A percentile compares a stretch with the other conserved stretches of the same genome.
Evolutionary conservation across 306 rosid species (phyloP).

Genomic region (Acacia confusa): DNA sequence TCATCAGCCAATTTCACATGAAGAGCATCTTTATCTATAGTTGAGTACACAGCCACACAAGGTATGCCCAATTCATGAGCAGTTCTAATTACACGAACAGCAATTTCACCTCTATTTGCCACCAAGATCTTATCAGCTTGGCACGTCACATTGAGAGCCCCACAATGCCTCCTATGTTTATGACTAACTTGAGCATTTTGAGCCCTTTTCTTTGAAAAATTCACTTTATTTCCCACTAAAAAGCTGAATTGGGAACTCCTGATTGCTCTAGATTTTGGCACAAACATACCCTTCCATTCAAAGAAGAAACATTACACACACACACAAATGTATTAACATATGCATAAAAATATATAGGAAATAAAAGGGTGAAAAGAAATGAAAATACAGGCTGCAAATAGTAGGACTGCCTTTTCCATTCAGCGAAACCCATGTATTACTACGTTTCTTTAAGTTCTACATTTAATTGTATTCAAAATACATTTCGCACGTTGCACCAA

Average conservation of each 20-base stretch:
- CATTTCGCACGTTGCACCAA: background rate
- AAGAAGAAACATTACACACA: background rate
- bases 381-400: background rate
- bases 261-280: slow-evolving; percentile 48
- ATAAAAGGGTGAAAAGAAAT: background rate
- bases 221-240: slow-evolving; percentile 52
- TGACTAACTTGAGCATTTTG: slow-evolving; percentile 31
- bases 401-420: background rate
- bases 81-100: slow-evolving; percentile 91
- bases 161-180: slow-evolving; percentile 42
- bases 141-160: slow-evolving; percentile 56
- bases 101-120: slow-evolving; percentile 95
- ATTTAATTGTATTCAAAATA: background rate
- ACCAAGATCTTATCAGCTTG: slow-evolving; percentile 70
- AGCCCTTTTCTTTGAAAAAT: slow-evolving; percentile 55
- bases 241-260: slow-evolving; percentile 74
- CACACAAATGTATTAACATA: background rate
- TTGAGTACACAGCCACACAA: slow-evolving; percentile 97
- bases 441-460: background rate
- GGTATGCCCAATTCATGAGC: slow-evolving; percentile 98
- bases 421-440: background rate
- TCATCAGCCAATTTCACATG: slow-evolving; percentile 98
- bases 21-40: slow-evolving; percentile 92
- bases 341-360: background rate
- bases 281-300: slow-evolving; percentile 57